Base-by-base conservation (phyloP, 2,329 filamentous ascomycete genomes). In the Trichoderma asperellum region DNA sequence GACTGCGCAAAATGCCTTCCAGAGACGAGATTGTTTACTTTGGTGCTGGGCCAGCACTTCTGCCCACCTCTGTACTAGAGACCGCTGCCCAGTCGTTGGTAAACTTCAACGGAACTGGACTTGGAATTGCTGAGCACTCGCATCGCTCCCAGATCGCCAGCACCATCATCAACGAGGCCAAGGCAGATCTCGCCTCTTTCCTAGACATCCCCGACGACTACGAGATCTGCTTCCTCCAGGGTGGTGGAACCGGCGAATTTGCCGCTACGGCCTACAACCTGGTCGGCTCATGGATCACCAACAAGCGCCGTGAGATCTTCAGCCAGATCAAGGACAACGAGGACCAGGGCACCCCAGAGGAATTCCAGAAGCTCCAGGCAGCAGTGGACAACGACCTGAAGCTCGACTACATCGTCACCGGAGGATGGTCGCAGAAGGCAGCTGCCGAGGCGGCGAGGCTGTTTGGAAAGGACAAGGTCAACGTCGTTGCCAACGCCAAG, bases 61-160 rank as follows among this genome's bases (percentile, higher is more conserved):
- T 98, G 21, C 94, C 94, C 29, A 96, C 92, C 14, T 82, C 88
- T 4, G 92, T 97, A 27, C 87, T 97, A 61, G 89, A 96, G 79
- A 85, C 84, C 56, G 94, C 93, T 62, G 89, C 93, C 1, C 79
- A 88, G 77, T 92, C 92, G 1, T 89, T 98, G 5, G 81, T 97
- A 73, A 92, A 97, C 84, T 97, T 89, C 83, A 84, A 95, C 58
- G 85, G 88, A 78, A 92, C 89, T 49, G 95, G 95, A 21, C 69
- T 86, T 97, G 67, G 94, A 94, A 64, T 97, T 55, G 93, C 92
- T 72, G 95, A 98, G 81, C 93, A 96, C 79, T 95, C 92, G 11
- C 95, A 98, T 80, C 92, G 95, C 73, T 96, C 92, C 16, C 85
- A 88, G 71, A 87, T 92, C 56, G 95, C 95, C 32, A 87, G 88